Conservation (phyloP, 768 basidiomycete species). For the Auricularia sp. region DNA sequence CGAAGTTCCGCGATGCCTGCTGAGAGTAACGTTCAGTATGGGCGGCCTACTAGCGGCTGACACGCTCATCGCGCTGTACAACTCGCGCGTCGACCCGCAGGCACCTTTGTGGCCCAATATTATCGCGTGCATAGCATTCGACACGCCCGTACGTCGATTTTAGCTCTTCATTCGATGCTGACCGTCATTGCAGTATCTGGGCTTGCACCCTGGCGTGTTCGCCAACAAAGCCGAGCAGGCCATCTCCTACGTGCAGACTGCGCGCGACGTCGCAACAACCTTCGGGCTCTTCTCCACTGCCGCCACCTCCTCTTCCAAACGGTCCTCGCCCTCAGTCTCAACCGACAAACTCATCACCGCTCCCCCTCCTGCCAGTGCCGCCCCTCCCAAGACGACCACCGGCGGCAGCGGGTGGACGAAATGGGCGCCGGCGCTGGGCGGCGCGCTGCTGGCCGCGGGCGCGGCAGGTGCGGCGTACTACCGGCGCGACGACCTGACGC, state of each 20-base stretch:
- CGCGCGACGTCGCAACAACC: constrained; percentile 46
- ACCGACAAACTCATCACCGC: constrained; percentile 12
- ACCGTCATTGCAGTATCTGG: constrained; percentile 53
- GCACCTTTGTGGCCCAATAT: constrained; percentile 83
- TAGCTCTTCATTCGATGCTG: neutral
- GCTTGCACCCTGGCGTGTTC: constrained; percentile 76
- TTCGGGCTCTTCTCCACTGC: constrained; percentile 48
- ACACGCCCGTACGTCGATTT: constrained; percentile 63
- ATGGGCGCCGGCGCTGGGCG: constrained; percentile 66
- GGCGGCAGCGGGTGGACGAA: constrained; percentile 36
- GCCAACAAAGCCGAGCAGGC: constrained; percentile 74
- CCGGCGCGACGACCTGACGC: constrained; percentile 62
- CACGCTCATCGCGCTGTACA: constrained; percentile 60
- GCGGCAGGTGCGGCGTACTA: constrained; percentile 80
- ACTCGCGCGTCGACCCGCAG: constrained; percentile 49
- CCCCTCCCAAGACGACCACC: constrained; percentile 4
- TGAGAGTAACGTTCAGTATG: constrained; percentile 49
- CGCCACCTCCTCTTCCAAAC: neutral
- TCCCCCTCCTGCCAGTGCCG: constrained; percentile 13
- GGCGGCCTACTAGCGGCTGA: constrained; percentile 86
- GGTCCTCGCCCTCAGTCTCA: neutral
- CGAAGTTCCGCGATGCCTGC: constrained; percentile 1
- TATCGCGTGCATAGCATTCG: constrained; percentile 75
- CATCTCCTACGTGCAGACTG: constrained; percentile 55
- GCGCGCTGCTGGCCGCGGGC: constrained; percentile 68